These are phyloP conservation scores for Sedum album DNA, from an alignment of 164 flowering plant genomes.

Conservation along the genomic window DNA sequence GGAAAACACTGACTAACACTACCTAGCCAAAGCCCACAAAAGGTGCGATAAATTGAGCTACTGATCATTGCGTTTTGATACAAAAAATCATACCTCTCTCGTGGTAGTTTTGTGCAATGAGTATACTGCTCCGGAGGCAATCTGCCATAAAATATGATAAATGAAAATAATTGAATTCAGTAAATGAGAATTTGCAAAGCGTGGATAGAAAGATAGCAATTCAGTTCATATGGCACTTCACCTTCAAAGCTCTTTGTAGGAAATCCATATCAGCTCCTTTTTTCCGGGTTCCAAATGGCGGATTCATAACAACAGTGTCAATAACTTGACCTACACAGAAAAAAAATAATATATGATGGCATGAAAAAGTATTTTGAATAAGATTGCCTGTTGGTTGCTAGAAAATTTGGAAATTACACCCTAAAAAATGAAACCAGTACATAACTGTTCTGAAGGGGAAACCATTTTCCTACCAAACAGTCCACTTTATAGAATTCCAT, in stretches of 20 bases:
- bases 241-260: slow-evolving; percentile 58
- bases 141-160: slow-evolving; percentile 24
- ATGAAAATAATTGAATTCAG: background rate
- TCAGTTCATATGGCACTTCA: slow-evolving; percentile 12
- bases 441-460: no score
- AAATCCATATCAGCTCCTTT: slow-evolving; percentile 96
- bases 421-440: no score
- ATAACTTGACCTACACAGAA: background rate
- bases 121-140: slow-evolving; percentile 87
- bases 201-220: background rate
- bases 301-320: background rate
- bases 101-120: slow-evolving; percentile 96
- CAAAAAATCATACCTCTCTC: slow-evolving; percentile 60
- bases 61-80: background rate
- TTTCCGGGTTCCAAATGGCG: slow-evolving; percentile 86
- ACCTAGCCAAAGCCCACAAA: no score
- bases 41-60: background rate
- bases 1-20: no score
- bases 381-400: no score
- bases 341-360: background rate
- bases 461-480: no score
- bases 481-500: background rate
- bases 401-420: no score
- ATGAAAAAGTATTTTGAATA: background rate
- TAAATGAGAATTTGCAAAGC: background rate